Conservation (phyloP, 768 basidiomycete genomes). For the Macrolepiota albuminosa region DNA sequence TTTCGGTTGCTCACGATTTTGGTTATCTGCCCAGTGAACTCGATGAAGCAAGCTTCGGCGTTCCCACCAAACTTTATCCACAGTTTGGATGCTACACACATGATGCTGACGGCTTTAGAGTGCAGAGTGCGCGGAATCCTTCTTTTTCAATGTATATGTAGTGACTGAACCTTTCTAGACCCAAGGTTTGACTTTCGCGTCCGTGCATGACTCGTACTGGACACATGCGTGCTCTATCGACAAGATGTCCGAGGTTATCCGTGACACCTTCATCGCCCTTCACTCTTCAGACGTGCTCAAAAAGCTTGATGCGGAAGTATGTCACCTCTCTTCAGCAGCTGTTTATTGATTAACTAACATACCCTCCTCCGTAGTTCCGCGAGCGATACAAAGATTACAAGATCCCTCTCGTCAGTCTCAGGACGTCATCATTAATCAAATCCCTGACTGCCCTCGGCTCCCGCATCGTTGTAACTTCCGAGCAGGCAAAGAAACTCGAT, state of each 20-base stretch:
- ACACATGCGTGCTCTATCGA: constrained; percentile 88
- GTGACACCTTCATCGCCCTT: constrained; percentile 89
- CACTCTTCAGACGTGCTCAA: constrained; percentile 84
- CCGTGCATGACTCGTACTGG: constrained; percentile 99
- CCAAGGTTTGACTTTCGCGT: constrained; percentile 78
- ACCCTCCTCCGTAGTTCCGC: constrained; percentile 44
- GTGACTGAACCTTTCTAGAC: constrained; percentile 37
- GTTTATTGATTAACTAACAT: constrained; percentile 2
- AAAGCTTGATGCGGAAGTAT: constrained; percentile 69
- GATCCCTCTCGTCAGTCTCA: constrained; percentile 52
- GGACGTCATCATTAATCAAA: constrained; percentile 30
- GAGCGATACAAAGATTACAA: constrained; percentile 74
- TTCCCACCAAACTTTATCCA: constrained; percentile 99
- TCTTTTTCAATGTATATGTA: background rate
- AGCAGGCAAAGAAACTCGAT: constrained; percentile 30
- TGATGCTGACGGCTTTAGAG: constrained; percentile 93
- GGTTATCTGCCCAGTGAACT: constrained; percentile 48
- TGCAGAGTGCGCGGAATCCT: constrained; percentile 55
- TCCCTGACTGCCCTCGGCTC: constrained; percentile 40
- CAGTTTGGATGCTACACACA: constrained; percentile 95
- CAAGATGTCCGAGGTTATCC: constrained; percentile 83
- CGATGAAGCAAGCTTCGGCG: constrained; percentile 86
- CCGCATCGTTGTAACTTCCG: constrained; percentile 35
- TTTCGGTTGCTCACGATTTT: background rate
- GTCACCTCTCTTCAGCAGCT: constrained; percentile 15